Evolutionary conservation across 208 protist species (phyloP), one percentile per base, ranked within the genome.

Genomic region (Leishmania turanica): DNA sequence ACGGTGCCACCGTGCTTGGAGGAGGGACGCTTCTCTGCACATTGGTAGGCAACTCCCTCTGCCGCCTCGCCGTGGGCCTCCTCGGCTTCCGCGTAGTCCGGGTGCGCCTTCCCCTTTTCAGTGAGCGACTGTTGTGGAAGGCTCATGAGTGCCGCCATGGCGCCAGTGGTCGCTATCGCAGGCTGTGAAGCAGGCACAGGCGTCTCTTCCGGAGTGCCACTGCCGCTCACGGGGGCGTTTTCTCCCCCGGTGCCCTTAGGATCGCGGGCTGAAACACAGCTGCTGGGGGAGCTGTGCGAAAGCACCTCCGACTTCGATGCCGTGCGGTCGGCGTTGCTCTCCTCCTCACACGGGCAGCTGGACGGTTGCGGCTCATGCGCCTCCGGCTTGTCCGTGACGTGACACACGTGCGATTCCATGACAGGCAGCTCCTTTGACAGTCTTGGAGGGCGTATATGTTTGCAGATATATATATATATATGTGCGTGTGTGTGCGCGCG

Each of bases 401-500:
- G 82, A 78, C 75, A 82, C 21, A 78, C 37, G 62, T 84, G 56
- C 64, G 77, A 75, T 8, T 87, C 83, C 70, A 75, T 75, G n/a
- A 3, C 11, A 8, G 47, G 15, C 42, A 56, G 53, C 19, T 71
- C 11, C 21, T 15, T 11, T 75, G 47, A 19, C 47, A 24, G 40
- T 24, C 31, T 8, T 51, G 5, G 9, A 34, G 40, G 15, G n/a
- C 19, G 68, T 31, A 56, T 31, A 24, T 53, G 3, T 58, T 11
- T 45, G 40, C 42, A 45, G 15, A 45, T n/a, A 51, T 75, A 21
- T 54, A 4, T 31, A 17, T 62, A 31, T 56, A 5, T 74, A 3
- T 42, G 3, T 72, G 34, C 19, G 27, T 74, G 21, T 42, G 13
- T 72, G 34, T 51, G 27, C 31, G 13, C 13, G 37, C 13, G 31